Conservation (phyloP, 1,139 yeast species). For the Candida sp. region DNA sequence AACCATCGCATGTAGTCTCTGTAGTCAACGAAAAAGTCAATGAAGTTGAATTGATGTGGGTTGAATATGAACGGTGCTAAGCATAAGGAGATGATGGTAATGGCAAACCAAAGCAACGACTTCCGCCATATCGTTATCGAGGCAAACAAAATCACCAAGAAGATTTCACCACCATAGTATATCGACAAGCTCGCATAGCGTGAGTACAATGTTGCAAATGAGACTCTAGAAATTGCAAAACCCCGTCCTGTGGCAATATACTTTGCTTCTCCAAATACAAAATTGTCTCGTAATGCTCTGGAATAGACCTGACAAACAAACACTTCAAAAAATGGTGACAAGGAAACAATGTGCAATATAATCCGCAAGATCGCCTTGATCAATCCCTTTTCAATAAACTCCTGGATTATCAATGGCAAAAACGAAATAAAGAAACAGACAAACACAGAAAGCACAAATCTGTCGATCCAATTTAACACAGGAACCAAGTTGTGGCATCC, state of each 20-base stretch:
- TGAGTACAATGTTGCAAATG: conserved; percentile 64
- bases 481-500: conserved; percentile 84
- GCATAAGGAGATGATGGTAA: conserved; percentile 72
- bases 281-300: conserved; percentile 66
- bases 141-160: conserved; percentile 64
- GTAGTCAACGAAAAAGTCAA: conserved; percentile 77
- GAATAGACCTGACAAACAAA: conserved; percentile 89
- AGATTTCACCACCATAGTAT: conserved; percentile 64
- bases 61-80: conserved; percentile 83
- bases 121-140: conserved; percentile 76
- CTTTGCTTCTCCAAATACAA: conserved; percentile 82
- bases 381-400: conserved; percentile 76
- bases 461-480: conserved; percentile 76
- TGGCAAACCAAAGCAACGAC: conserved; percentile 84
- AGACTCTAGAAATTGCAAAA: conserved; percentile 72
- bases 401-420: conserved; percentile 80
- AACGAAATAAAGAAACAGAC: conserved; percentile 86
- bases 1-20: conserved; percentile 70
- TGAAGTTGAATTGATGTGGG: conserved; percentile 81
- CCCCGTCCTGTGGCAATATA: conserved; percentile 90
- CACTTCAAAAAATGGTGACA: conserved; percentile 87
- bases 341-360: conserved; percentile 65
- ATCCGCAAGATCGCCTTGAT: conserved; percentile 65
- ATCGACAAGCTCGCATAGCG: conserved; percentile 68
- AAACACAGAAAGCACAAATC: conserved; percentile 81